A percentile compares a stretch with the other conserved stretches of the same genome.
phyloP scores from a whole-genome alignment of 1,139 yeast genomes.

The Yamadazyma songkhlaensis region DNA sequence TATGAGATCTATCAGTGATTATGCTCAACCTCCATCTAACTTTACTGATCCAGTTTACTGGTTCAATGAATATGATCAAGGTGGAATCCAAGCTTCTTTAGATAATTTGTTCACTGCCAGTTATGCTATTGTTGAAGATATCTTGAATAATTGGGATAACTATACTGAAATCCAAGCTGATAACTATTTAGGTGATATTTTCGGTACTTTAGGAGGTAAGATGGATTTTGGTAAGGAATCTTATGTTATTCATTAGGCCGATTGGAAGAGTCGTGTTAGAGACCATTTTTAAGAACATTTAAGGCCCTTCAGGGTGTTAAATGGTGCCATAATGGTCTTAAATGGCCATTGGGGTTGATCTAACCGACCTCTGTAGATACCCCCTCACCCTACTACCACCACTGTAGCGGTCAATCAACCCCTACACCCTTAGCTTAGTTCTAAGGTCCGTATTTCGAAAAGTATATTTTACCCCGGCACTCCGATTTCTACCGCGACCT shows the following conservation, averaged over 20 bases:
- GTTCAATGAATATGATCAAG: slow-evolving; percentile 50
- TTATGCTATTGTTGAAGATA: slow-evolving; percentile 52
- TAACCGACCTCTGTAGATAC: too few relatives aligned
- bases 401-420: too few relatives aligned
- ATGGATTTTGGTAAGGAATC: slow-evolving; percentile 27
- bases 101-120: slow-evolving; percentile 56
- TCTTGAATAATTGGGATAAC: slow-evolving; percentile 52
- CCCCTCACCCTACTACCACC: too few relatives aligned
- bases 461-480: too few relatives aligned
- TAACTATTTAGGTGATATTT: slow-evolving; percentile 61
- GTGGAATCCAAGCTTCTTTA: slow-evolving; percentile 51
- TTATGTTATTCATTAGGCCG: slow-evolving; percentile 3
- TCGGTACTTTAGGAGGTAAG: slow-evolving; percentile 48
- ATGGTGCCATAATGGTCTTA: too few relatives aligned
- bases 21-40: slow-evolving; percentile 54
- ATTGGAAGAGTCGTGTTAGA: not conserved
- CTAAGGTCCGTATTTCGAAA: too few relatives aligned
- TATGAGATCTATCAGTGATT: slow-evolving; percentile 64
- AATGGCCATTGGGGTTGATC: too few relatives aligned
- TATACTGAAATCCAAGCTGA: slow-evolving; percentile 43
- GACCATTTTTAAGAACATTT: too few relatives aligned
- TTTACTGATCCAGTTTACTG: slow-evolving; percentile 43
- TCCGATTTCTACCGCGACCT: too few relatives aligned
- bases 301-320: too few relatives aligned
- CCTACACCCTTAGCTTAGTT: too few relatives aligned